Evolutionary conservation across 2,329 filamentous ascomycete species (phyloP).

Genomic region (Calonectria hawksworthii): DNA sequence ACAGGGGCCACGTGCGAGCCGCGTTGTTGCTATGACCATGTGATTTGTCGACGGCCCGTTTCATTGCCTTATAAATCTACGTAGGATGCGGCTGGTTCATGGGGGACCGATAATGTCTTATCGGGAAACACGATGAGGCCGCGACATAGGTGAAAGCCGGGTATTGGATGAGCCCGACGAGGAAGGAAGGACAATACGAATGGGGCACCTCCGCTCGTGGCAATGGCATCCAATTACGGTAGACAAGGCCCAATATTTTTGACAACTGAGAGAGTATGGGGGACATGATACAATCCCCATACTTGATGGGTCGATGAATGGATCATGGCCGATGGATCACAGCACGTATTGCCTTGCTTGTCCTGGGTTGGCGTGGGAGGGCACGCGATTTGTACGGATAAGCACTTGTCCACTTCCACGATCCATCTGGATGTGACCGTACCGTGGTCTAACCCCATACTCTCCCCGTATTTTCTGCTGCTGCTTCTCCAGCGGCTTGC

Average conservation of each 20-base stretch:
- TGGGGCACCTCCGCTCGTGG: slow-evolving; percentile 15
- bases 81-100: slow-evolving; percentile 6
- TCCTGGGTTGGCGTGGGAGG: not conserved
- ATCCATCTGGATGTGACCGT: slow-evolving; percentile 9
- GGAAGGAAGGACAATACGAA: slow-evolving; percentile 9
- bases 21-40: slow-evolving; percentile 10
- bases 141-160: not conserved
- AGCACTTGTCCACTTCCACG: slow-evolving; percentile 18
- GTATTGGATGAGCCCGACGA: not conserved
- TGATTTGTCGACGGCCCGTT: slow-evolving; percentile 15
- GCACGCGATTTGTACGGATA: slow-evolving; percentile 24
- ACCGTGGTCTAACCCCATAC: slow-evolving; percentile 17
- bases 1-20: slow-evolving; percentile 12
- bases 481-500: not conserved
- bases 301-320: slow-evolving; percentile 6
- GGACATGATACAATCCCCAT: slow-evolving; percentile 6
- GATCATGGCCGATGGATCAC: slow-evolving; percentile 4
- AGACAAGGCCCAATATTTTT: slow-evolving; percentile 2
- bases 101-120: slow-evolving; percentile 13
- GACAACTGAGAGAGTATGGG: not conserved
- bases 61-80: slow-evolving; percentile 1
- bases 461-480: slow-evolving; percentile 9
- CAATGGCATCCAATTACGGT: not conserved
- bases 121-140: slow-evolving; percentile 16
- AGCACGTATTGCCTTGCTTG: not conserved